phyloP scores from a whole-genome alignment of 208 protist species.

The Trypanosoma avium region DNA sequence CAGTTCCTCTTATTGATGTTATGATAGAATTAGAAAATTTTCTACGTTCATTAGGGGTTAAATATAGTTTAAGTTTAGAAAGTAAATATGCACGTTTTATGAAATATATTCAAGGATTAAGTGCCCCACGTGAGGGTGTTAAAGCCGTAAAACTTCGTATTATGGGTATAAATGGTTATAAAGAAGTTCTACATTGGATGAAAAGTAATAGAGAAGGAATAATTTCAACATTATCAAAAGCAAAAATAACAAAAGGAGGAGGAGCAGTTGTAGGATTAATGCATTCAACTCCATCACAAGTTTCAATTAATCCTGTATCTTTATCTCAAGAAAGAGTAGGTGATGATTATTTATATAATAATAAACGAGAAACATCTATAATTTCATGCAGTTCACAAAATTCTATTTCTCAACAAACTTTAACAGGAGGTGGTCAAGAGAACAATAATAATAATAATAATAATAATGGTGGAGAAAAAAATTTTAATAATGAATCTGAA shows the following conservation, averaged over 20 bases:
- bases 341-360: background rate
- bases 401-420: background rate
- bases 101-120: slow-evolving; percentile 34
- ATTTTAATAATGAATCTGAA: slow-evolving; percentile 11
- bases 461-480: too few species aligned
- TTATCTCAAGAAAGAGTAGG: background rate
- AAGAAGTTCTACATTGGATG: slow-evolving; percentile 54
- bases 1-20: slow-evolving; percentile 47
- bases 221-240: too few species aligned
- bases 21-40: slow-evolving; percentile 39
- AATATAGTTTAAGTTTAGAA: slow-evolving; percentile 46
- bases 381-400: background rate
- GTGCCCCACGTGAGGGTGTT: slow-evolving; percentile 26
- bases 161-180: slow-evolving; percentile 48
- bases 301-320: background rate
- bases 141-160: slow-evolving; percentile 62
- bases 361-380: background rate
- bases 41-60: slow-evolving; percentile 33
- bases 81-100: slow-evolving; percentile 73
- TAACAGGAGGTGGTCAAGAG: too few species aligned
- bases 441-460: too few species aligned
- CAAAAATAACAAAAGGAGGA: too few species aligned
- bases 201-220: slow-evolving; percentile 15
- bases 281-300: background rate
- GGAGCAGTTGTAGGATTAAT: background rate